A percentile compares a stretch with the other conserved stretches of the same genome.
Evolutionary conservation across 768 basidiomycete species (phyloP).

Genomic region (Boletellus emodensis): DNA sequence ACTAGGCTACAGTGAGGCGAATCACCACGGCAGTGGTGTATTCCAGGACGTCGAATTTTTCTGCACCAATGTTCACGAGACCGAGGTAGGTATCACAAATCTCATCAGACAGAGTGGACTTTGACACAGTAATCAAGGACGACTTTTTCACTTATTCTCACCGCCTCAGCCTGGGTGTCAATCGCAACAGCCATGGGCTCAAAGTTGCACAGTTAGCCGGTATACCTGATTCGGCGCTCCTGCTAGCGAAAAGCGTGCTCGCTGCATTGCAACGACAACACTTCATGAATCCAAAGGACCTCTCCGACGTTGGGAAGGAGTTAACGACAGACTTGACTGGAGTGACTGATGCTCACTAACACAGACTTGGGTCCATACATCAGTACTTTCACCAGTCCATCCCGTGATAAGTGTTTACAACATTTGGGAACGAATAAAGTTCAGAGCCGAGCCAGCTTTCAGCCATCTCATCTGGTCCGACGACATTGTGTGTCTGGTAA

Average conservation of each 20-base stretch:
- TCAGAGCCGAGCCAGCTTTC: slow-evolving; percentile 82
- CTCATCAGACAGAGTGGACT: not conserved
- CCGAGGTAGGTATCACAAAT: slow-evolving; percentile 46
- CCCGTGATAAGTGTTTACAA: slow-evolving; percentile 8
- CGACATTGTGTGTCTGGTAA: slow-evolving; percentile 86
- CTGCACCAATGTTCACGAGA: slow-evolving; percentile 85
- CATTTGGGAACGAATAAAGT: slow-evolving; percentile 72
- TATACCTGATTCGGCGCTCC: slow-evolving; percentile 61
- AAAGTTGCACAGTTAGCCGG: slow-evolving; percentile 88
- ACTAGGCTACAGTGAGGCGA: slow-evolving; percentile 55
- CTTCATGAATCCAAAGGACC: slow-evolving; percentile 24
- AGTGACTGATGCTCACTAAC: not conserved
- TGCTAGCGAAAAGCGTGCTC: slow-evolving; percentile 57
- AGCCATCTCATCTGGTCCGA: slow-evolving; percentile 90
- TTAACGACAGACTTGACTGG: slow-evolving; percentile 15
- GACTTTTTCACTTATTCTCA: slow-evolving; percentile 83
- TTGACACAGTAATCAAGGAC: slow-evolving; percentile 42
- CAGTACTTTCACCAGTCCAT: not conserved
- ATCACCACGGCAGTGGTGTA: slow-evolving; percentile 38
- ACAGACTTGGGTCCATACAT: not conserved
- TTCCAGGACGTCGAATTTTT: slow-evolving; percentile 74
- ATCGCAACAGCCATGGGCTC: slow-evolving; percentile 85
- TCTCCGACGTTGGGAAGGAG: slow-evolving; percentile 31
- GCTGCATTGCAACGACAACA: slow-evolving; percentile 32
- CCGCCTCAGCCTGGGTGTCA: slow-evolving; percentile 75